Conservation (phyloP, 1,139 yeast species). For the Pichiaceae sp. region DNA sequence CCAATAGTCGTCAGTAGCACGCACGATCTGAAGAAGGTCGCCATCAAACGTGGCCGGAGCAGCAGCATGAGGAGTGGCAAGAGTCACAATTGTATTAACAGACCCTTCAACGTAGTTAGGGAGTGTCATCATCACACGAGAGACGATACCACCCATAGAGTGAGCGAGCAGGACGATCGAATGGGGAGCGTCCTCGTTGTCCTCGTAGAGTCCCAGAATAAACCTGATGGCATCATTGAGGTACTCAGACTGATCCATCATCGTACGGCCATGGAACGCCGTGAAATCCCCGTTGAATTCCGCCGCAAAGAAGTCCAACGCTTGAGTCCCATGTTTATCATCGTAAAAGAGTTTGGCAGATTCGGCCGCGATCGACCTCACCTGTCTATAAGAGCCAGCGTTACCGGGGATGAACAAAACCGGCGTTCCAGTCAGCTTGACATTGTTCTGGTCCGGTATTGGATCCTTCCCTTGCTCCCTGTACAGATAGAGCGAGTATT, state of each 20-base stretch:
- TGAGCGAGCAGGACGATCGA: constrained; percentile 84
- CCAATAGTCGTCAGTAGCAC: constrained; percentile 78
- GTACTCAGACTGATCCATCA: constrained; percentile 91
- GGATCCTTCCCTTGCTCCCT: constrained; percentile 69
- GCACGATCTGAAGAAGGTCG: constrained; percentile 68
- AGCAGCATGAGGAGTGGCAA: constrained; percentile 89
- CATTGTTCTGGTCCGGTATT: constrained; percentile 28
- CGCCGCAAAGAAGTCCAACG: constrained; percentile 76
- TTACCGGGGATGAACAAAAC: constrained; percentile 93
- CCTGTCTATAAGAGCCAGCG: constrained; percentile 92
- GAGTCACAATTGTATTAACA: constrained; percentile 75
- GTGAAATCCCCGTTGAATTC: constrained; percentile 95
- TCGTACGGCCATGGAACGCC: constrained; percentile 90
- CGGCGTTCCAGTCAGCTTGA: constrained; percentile 64
- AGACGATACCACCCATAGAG: constrained; percentile 96
- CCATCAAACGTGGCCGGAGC: constrained; percentile 97
- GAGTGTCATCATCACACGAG: constrained; percentile 70
- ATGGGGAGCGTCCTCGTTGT: constrained; percentile 34
- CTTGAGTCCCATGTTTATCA: constrained; percentile 16
- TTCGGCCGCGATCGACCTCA: constrained; percentile 83
- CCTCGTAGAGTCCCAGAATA: constrained; percentile 56
- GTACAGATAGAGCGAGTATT: constrained; percentile 74
- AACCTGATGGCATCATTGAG: constrained; percentile 78
- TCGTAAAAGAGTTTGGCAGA: constrained; percentile 44
- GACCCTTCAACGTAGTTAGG: constrained; percentile 68